These are phyloP conservation scores for Coix lacrymajobi DNA, from an alignment of 176 grass and related monocot species.

Conservation along the genomic window DNA sequence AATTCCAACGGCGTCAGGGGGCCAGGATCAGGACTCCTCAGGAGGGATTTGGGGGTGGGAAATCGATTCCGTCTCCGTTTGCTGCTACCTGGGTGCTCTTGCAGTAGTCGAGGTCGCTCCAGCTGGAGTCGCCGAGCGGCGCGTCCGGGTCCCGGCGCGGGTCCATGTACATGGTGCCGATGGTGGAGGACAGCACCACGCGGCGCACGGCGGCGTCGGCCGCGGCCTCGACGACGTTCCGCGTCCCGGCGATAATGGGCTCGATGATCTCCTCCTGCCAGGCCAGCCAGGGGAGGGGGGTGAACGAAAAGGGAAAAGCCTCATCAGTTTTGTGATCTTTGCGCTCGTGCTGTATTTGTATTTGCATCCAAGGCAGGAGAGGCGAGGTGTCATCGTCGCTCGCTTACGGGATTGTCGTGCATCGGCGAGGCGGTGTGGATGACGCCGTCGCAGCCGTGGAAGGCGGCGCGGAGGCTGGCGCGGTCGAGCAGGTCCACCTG, in stretches of 20 bases:
- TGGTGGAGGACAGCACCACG: constrained; percentile 55
- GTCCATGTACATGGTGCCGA: constrained; percentile 71
- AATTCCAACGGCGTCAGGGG: neutral
- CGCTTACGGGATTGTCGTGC: constrained; percentile 59
- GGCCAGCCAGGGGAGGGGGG: too few relatives aligned
- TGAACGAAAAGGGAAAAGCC: neutral
- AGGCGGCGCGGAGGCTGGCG: constrained; percentile 44
- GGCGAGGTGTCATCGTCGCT: too few relatives aligned
- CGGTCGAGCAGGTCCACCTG: constrained; percentile 52
- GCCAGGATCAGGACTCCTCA: too few relatives aligned
- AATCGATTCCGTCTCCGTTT: neutral
- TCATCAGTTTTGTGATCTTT: neutral
- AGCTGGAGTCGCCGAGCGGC: constrained; percentile 41
- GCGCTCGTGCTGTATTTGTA: neutral
- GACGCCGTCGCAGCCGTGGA: constrained; percentile 60
- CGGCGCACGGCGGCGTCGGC: constrained; percentile 46
- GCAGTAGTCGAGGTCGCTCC: constrained; percentile 70
- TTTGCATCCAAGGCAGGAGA: neutral
- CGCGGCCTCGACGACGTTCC: constrained; percentile 44
- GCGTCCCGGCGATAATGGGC: constrained; percentile 47
- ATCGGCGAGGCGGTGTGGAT: constrained; percentile 69
- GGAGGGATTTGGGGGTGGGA: too few relatives aligned
- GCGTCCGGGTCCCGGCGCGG: constrained; percentile 37
- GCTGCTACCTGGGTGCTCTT: constrained; percentile 34
- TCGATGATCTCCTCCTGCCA: constrained; percentile 47